Evolutionary conservation across 257 asterid genomes (phyloP).

Genomic region (Nicotiana attenuata): DNA sequence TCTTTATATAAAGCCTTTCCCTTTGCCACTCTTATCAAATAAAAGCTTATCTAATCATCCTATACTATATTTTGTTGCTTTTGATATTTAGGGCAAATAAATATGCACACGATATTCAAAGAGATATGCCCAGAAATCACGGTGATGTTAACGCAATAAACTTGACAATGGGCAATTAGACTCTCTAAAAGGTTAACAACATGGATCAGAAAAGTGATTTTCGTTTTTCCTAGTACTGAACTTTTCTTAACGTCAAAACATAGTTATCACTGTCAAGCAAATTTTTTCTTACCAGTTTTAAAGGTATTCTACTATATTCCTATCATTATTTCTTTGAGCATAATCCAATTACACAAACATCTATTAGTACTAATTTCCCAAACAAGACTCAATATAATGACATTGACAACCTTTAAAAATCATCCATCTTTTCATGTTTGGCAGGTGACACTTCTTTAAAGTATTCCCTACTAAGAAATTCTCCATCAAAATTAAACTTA

Average conservation of each 20-base stretch:
- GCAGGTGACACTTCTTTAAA: not conserved
- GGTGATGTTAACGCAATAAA: not conserved
- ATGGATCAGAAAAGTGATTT: not conserved
- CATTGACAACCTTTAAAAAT: not conserved
- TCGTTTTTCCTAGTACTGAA: not conserved
- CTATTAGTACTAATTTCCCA: not conserved
- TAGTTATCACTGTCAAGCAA: not conserved
- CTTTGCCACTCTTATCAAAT: conserved; percentile 4
- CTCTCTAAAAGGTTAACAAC: not conserved
- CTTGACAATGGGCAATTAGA: not conserved
- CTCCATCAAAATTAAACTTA: not conserved
- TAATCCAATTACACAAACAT: not conserved
- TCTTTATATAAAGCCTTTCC: not conserved
- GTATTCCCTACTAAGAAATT: not conserved
- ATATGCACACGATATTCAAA: not conserved
- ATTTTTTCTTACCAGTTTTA: not conserved
- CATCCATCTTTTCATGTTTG: not conserved
- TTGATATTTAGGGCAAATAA: not conserved
- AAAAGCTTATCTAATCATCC: conserved; percentile 5
- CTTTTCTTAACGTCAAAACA: not conserved
- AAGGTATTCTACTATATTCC: not conserved
- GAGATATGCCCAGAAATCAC: not conserved
- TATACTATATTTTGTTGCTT: conserved; percentile 1
- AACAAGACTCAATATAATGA: not conserved
- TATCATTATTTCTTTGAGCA: not conserved